These are phyloP conservation scores for Allantophomopsis lycopodina DNA, from an alignment of 2,329 filamentous ascomycete species.

Conservation along the genomic window DNA sequence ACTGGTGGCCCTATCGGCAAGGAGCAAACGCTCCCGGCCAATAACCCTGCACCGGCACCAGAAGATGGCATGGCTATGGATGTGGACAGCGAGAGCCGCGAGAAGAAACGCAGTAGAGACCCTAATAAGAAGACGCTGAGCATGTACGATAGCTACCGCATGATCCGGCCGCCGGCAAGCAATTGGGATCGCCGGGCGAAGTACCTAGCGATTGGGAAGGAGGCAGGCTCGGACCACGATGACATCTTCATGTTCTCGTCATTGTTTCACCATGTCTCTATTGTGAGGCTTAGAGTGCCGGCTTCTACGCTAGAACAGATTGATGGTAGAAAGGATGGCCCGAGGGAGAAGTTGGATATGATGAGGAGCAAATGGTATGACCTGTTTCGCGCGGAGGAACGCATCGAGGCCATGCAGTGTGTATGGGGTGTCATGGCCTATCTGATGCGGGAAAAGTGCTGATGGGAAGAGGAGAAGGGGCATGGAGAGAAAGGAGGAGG, in stretches of 20 bases:
- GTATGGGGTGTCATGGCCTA: slow-evolving; percentile 48
- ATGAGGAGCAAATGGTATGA: slow-evolving; percentile 50
- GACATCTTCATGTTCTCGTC: slow-evolving; percentile 48
- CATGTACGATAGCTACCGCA: slow-evolving; percentile 52
- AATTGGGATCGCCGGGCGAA: slow-evolving; percentile 47
- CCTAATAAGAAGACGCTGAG: slow-evolving; percentile 19
- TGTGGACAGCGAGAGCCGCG: slow-evolving; percentile 2
- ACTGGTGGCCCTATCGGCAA: slow-evolving; percentile 47
- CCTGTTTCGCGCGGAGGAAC: slow-evolving; percentile 37
- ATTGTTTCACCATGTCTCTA: slow-evolving; percentile 46
- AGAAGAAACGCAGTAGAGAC: slow-evolving; percentile 1
- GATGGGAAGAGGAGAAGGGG: too few species aligned
- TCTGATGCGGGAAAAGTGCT: slow-evolving; percentile 27
- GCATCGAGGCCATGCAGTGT: slow-evolving; percentile 39
- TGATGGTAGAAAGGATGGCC: slow-evolving; percentile 26
- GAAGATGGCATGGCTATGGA: slow-evolving; percentile 2
- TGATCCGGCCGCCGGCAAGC: slow-evolving; percentile 40
- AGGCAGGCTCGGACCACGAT: slow-evolving; percentile 32
- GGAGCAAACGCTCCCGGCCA: slow-evolving; percentile 25
- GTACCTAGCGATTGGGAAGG: slow-evolving; percentile 42
- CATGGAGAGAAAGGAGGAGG: too few species aligned
- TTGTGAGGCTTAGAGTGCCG: slow-evolving; percentile 46
- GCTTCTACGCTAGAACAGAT: slow-evolving; percentile 35
- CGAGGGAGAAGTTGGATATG: slow-evolving; percentile 30
- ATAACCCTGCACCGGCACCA: slow-evolving; percentile 3